Conservation (phyloP, 2,329 filamentous ascomycete species). For the Eutypa lata region DNA sequence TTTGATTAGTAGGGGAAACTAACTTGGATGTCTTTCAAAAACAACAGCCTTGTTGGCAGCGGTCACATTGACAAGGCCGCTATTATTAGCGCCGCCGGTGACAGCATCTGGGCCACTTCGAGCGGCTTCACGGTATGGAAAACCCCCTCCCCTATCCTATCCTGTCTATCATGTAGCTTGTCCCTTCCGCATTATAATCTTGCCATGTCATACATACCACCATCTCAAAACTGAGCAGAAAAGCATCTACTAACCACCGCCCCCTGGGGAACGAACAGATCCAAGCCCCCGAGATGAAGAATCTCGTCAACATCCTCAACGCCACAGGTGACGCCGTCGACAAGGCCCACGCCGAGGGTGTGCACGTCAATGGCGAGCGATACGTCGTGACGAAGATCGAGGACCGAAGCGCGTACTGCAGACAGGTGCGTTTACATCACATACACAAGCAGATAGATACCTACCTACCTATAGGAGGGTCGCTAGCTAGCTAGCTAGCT, state of each 20-base stretch:
- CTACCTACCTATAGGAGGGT: no score
- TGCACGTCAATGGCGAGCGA: conserved; percentile 73
- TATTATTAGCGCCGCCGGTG: conserved; percentile 78
- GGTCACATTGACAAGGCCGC: conserved; percentile 80
- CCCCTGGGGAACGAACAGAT: conserved; percentile 41
- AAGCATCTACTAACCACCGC: neutral
- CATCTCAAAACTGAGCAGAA: neutral
- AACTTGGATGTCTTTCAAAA: neutral
- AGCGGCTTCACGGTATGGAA: conserved; percentile 65
- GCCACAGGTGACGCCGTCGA: conserved; percentile 49
- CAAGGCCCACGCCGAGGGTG: conserved; percentile 67
- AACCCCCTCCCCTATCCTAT: neutral
- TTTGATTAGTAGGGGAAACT: neutral
- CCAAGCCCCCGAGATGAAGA: conserved; percentile 58
- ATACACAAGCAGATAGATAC: no score
- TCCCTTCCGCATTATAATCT: neutral
- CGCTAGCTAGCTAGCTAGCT: no score
- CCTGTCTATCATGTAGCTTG: neutral
- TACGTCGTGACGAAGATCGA: conserved; percentile 76
- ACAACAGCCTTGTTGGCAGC: conserved; percentile 69
- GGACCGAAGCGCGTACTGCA: conserved; percentile 77
- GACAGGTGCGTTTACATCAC: conserved; percentile 62
- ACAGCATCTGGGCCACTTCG: conserved; percentile 74
- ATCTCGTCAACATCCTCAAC: conserved; percentile 50
- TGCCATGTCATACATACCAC: neutral